A percentile compares a stretch with the other conserved stretches of the same genome.
These are phyloP conservation scores for Brassica rapa DNA, from an alignment of 345 rosid genomes.

Conservation along the genomic window DNA sequence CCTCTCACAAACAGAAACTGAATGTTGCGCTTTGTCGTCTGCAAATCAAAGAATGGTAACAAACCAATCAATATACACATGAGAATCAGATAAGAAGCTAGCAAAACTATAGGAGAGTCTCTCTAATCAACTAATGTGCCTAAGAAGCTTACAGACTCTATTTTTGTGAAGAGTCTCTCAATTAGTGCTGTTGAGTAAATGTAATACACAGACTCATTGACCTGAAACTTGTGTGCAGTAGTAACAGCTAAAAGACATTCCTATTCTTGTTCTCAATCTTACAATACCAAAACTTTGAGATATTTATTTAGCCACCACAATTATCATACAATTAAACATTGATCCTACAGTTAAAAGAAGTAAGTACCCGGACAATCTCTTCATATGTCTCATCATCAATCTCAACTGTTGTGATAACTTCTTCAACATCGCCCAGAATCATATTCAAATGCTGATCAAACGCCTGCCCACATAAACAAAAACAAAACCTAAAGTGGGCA, in stretches of 20 bases:
- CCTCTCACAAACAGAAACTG: slow-evolving; percentile 97
- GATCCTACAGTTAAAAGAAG: not conserved
- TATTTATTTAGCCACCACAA: not conserved
- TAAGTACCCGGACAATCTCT: slow-evolving; percentile 94
- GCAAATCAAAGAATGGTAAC: slow-evolving; percentile 36
- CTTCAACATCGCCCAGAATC: slow-evolving; percentile 99
- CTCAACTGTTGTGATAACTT: slow-evolving; percentile 87
- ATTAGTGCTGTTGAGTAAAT: slow-evolving; percentile 1
- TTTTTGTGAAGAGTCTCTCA: not conserved
- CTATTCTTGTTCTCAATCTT: not conserved
- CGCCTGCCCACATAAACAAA: slow-evolving; percentile 59
- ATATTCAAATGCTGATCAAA: slow-evolving; percentile 99
- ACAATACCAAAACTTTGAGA: not conserved
- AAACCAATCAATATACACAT: not conserved
- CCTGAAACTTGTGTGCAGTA: not conserved
- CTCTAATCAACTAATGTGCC: not conserved
- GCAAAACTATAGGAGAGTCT: not conserved
- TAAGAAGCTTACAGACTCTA: not conserved
- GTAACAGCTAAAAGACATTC: not conserved
- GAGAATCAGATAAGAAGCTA: slow-evolving; percentile 2
- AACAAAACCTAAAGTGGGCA: not conserved
- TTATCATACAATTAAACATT: not conserved
- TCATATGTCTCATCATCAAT: slow-evolving; percentile 98
- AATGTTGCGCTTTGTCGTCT: slow-evolving; percentile 81
- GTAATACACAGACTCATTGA: not conserved